These are phyloP conservation scores for Collybiopsis luxurians DNA, from an alignment of 768 basidiomycete species.

Conservation along the genomic window DNA sequence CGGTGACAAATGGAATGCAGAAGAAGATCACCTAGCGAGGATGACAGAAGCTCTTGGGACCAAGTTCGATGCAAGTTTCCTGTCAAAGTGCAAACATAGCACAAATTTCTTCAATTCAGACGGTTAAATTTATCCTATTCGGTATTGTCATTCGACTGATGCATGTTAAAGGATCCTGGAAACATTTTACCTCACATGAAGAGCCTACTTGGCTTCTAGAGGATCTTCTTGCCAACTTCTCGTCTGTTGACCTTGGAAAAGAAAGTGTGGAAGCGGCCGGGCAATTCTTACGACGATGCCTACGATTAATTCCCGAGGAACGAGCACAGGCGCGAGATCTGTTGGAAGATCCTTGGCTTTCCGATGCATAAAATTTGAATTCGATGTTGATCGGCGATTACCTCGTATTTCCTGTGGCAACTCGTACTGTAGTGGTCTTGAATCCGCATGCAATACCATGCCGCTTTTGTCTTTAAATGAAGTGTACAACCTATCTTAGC, in stretches of 20 bases:
- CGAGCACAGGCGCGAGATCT: not conserved
- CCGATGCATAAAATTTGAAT: not conserved
- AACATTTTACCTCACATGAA: not conserved
- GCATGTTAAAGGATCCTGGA: not conserved
- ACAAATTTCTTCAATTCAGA: not conserved
- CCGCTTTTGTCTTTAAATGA: no score
- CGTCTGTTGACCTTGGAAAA: not conserved
- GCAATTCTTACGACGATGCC: not conserved
- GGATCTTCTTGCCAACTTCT: not conserved
- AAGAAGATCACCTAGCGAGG: not conserved
- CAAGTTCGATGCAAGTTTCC: not conserved
- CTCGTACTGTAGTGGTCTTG: no score
- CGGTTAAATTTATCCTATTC: not conserved
- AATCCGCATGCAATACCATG: no score
- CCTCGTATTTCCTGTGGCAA: no score
- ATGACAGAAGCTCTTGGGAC: not conserved
- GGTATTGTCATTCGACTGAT: not conserved
- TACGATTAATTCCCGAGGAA: not conserved
- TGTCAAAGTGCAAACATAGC: not conserved
- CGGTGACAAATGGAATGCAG: not conserved
- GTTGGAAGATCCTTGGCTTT: not conserved
- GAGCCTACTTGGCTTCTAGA: not conserved
- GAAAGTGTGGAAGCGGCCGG: not conserved
- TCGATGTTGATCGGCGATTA: no score
- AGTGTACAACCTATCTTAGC: no score